Evolutionary conservation across 345 rosid species (phyloP).

Genomic region (Hibiscus mutabilis): DNA sequence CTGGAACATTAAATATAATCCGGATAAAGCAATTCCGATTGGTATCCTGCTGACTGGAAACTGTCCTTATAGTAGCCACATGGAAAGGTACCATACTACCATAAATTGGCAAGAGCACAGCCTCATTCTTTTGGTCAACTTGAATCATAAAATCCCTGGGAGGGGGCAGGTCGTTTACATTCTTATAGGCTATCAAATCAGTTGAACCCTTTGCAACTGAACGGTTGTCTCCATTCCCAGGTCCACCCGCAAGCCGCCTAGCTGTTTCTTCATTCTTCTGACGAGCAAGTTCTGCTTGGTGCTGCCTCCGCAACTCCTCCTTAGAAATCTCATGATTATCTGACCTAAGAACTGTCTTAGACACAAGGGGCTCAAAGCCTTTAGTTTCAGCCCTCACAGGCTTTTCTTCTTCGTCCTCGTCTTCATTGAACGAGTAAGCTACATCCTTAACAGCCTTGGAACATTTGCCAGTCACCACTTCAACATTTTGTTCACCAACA

Average conservation of each 20-base stretch:
- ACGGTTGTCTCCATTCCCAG: slow-evolving; percentile 52
- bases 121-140: slow-evolving; percentile 86
- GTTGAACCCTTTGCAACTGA: slow-evolving; percentile 44
- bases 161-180: slow-evolving; percentile 70
- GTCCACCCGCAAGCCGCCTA: slow-evolving; percentile 78
- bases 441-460: slow-evolving; percentile 79
- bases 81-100: slow-evolving; percentile 94
- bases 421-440: slow-evolving; percentile 85
- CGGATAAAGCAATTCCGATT: slow-evolving; percentile 73
- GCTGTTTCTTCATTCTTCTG: slow-evolving; percentile 98
- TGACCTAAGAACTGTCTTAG: slow-evolving; percentile 82
- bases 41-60: slow-evolving; percentile 83
- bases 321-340: slow-evolving; percentile 82
- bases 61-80: slow-evolving; percentile 79
- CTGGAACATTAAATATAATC: slow-evolving; percentile 79
- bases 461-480: slow-evolving; percentile 58
- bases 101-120: slow-evolving; percentile 73
- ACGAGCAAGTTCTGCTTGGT: slow-evolving; percentile 94
- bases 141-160: slow-evolving; percentile 69
- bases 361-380: slow-evolving; percentile 31
- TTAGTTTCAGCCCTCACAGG: slow-evolving; percentile 33
- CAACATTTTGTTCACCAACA: slow-evolving; percentile 52
- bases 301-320: slow-evolving; percentile 92
- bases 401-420: slow-evolving; percentile 66
- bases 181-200: slow-evolving; percentile 81